Evolutionary conservation across 169 alveolate genomes (phyloP).

Genomic region (Perkinsus olseni): DNA sequence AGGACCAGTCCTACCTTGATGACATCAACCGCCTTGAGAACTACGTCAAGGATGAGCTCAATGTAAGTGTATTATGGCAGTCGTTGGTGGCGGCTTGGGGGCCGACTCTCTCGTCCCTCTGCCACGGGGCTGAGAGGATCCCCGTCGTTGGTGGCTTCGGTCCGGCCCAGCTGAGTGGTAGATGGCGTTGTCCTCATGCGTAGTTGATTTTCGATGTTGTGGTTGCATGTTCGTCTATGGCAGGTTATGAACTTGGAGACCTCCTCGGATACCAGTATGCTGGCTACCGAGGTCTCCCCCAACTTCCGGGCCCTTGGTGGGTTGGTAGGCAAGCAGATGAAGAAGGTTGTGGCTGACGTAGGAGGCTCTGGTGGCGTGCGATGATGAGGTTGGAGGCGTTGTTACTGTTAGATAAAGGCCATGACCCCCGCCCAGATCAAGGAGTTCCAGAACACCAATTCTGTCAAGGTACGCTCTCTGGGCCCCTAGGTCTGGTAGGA

Average conservation of each 20-base stretch:
- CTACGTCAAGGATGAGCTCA: constrained; percentile 36
- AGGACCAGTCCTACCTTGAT: not conserved
- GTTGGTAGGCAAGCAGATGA: not conserved
- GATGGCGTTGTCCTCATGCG: too few relatives aligned
- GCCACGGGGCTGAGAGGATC: too few relatives aligned
- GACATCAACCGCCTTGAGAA: constrained; percentile 15
- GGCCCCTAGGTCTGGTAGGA: not conserved
- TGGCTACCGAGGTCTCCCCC: not conserved
- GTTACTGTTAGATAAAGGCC: not conserved
- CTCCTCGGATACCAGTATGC: not conserved
- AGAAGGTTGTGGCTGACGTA: not conserved
- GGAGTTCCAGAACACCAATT: not conserved
- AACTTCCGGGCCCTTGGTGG: not conserved
- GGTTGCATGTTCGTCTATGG: not conserved
- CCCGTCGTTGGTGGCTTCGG: too few relatives aligned
- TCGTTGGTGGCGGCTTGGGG: too few relatives aligned
- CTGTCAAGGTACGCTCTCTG: not conserved
- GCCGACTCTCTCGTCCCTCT: too few relatives aligned
- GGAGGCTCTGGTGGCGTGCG: not conserved
- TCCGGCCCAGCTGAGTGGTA: too few relatives aligned
- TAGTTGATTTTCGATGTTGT: too few relatives aligned
- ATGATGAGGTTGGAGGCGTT: not conserved
- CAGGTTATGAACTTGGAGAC: not conserved
- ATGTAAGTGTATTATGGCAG: not conserved
- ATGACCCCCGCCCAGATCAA: not conserved